phyloP scores from a whole-genome alignment of 2,329 filamentous ascomycete species.

The Talaromyces rugulosus region DNA sequence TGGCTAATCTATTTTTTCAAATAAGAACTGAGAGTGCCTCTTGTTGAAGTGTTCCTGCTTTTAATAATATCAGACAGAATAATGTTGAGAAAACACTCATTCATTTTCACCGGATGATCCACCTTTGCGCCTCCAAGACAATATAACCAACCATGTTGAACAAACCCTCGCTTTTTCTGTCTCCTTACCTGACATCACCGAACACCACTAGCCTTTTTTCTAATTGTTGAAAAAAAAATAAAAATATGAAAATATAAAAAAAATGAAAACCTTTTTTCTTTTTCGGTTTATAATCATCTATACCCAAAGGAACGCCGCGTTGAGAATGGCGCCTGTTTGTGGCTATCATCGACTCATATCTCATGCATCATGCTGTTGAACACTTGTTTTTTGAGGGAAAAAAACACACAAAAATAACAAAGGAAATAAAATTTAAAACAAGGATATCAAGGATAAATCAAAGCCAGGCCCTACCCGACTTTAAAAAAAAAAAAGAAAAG shows the following conservation, averaged over 20 bases:
- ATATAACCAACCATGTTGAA: no score
- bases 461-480: neutral
- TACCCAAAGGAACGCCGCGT: slow-evolving; percentile 16
- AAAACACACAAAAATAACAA: slow-evolving; percentile 15
- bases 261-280: neutral
- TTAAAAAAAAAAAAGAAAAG: slow-evolving; percentile 13
- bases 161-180: neutral
- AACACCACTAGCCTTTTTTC: neutral
- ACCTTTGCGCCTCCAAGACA: no score
- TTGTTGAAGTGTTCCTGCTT: neutral
- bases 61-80: neutral
- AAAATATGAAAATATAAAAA: neutral
- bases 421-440: slow-evolving; percentile 11
- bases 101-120: neutral
- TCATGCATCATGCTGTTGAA: slow-evolving; percentile 14
- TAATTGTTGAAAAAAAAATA: neutral
- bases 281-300: neutral
- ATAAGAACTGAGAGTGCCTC: neutral
- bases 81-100: neutral
- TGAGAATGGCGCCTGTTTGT: slow-evolving; percentile 18
- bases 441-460: slow-evolving; percentile 9
- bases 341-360: slow-evolving; percentile 10
- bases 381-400: slow-evolving; percentile 6
- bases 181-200: neutral
- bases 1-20: no score